Percentiles rank a stretch among this genome's conserved stretches.
These are phyloP conservation scores for Populus tremula DNA, from an alignment of 345 rosid species.

Conservation along the genomic window DNA sequence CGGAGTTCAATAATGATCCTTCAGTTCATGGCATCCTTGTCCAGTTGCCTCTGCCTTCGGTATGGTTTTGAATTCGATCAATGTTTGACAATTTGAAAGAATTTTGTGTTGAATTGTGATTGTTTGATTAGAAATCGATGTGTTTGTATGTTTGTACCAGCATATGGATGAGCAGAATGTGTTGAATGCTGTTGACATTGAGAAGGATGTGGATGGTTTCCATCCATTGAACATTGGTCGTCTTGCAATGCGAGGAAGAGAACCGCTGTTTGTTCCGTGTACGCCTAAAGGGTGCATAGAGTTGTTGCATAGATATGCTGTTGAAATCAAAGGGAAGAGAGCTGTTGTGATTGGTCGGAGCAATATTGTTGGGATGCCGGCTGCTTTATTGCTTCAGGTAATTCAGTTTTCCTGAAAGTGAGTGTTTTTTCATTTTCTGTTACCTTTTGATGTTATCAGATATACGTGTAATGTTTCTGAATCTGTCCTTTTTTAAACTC, in stretches of 20 bases:
- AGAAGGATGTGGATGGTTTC: slow-evolving; percentile 92
- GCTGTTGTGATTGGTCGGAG: slow-evolving; percentile 89
- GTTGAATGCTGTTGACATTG: slow-evolving; percentile 66
- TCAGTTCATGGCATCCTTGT: slow-evolving; percentile 89
- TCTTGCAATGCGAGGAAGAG: slow-evolving; percentile 86
- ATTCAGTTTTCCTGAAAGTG: not conserved
- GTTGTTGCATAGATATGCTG: slow-evolving; percentile 63
- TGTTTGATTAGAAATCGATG: not conserved
- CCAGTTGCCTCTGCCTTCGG: slow-evolving; percentile 79
- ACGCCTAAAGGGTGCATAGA: slow-evolving; percentile 95
- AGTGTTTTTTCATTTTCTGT: not conserved
- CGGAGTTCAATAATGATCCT: slow-evolving; percentile 60
- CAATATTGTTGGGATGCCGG: slow-evolving; percentile 95
- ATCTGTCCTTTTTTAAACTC: not conserved
- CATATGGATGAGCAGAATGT: slow-evolving; percentile 77
- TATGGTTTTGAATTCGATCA: slow-evolving; percentile 31
- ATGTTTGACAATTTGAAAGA: not conserved
- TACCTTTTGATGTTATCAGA: too few species aligned
- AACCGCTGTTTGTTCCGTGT: slow-evolving; percentile 76
- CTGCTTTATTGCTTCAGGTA: slow-evolving; percentile 82
- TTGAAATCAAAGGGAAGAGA: slow-evolving; percentile 73
- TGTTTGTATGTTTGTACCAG: slow-evolving; percentile 33
- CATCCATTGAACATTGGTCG: slow-evolving; percentile 80
- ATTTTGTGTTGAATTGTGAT: not conserved
- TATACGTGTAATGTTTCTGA: not conserved